Evolutionary conservation across 768 basidiomycete species (phyloP).

Genomic region (Lactifluus pinguis): DNA sequence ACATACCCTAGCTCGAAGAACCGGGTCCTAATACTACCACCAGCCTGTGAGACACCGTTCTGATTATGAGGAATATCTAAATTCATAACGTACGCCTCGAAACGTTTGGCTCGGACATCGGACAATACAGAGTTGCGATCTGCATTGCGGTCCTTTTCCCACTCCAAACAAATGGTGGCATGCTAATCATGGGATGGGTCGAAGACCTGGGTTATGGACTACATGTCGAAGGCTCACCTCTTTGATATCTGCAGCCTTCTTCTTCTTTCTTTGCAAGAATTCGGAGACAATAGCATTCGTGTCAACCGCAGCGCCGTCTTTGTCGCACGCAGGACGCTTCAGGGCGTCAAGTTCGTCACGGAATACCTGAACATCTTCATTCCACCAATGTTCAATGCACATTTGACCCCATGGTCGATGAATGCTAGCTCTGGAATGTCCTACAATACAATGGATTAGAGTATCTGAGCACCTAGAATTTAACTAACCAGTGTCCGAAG

Average conservation of each 20-base stretch:
- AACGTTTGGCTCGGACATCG: constrained; percentile 7
- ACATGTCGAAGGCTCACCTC: not conserved
- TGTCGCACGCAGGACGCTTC: not conserved
- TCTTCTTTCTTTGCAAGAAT: not conserved
- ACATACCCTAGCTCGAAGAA: constrained; percentile 1
- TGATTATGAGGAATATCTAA: not conserved
- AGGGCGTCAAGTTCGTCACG: not conserved
- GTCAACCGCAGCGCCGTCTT: not conserved
- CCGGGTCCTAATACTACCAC: constrained; percentile 1
- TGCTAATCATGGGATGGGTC: constrained; percentile 1
- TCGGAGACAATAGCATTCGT: not conserved
- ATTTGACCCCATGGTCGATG: not conserved
- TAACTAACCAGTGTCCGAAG: not conserved
- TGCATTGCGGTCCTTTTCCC: constrained; percentile 5
- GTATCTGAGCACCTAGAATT: not conserved
- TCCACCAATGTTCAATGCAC: constrained; percentile 6
- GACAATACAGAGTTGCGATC: constrained; percentile 6
- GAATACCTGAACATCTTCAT: constrained; percentile 1
- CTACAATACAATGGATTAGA: not conserved
- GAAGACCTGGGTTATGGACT: not conserved
- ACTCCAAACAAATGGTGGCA: not conserved
- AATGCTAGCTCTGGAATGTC: not conserved
- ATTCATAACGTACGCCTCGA: constrained; percentile 5
- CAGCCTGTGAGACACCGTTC: not conserved
- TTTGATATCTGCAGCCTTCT: not conserved